These are phyloP conservation scores for Globisporangium solare DNA, from an alignment of 352 stramenopile genomes.

Conservation along the genomic window DNA sequence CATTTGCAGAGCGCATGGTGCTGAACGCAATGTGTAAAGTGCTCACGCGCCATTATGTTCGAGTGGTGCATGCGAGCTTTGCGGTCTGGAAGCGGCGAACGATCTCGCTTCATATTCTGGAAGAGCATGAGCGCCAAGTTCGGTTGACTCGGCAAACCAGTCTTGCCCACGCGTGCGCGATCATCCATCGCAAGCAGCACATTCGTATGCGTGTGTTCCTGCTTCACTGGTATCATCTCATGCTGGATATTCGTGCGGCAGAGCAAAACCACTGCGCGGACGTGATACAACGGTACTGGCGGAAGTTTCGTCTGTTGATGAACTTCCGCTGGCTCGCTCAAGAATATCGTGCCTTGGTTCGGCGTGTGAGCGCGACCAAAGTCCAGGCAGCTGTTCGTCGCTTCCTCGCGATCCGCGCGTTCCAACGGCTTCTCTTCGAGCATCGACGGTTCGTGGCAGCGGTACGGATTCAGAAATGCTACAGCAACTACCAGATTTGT, in stretches of 20 bases:
- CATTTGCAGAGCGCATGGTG: constrained; percentile 19
- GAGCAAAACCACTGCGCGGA: constrained; percentile 17
- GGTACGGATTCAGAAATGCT: constrained; percentile 20
- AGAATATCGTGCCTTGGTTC: constrained; percentile 18
- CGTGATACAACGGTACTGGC: constrained; percentile 26
- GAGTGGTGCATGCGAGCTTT: constrained; percentile 7
- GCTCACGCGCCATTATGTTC: constrained; percentile 11
- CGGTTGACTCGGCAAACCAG: constrained; percentile 20
- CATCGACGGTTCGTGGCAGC: constrained; percentile 16
- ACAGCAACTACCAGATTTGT: constrained; percentile 18
- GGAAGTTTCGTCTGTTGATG: constrained; percentile 15
- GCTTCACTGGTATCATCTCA: constrained; percentile 12
- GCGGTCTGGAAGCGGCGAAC: constrained; percentile 17
- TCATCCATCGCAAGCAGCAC: constrained; percentile 30
- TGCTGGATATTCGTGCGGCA: constrained; percentile 9
- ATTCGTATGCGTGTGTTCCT: constrained; percentile 6
- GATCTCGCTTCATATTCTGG: constrained; percentile 16
- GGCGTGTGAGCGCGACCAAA: constrained; percentile 12
- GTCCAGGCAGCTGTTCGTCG: constrained; percentile 22
- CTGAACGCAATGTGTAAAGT: constrained; percentile 14
- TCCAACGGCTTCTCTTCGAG: constrained; percentile 12
- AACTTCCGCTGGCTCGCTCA: constrained; percentile 18
- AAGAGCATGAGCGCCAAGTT: constrained; percentile 18
- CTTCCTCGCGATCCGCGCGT: constrained; percentile 15
- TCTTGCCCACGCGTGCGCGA: constrained; percentile 31